phyloP scores from a whole-genome alignment of 352 stramenopile species.

The Pythium grandisporangium region DNA sequence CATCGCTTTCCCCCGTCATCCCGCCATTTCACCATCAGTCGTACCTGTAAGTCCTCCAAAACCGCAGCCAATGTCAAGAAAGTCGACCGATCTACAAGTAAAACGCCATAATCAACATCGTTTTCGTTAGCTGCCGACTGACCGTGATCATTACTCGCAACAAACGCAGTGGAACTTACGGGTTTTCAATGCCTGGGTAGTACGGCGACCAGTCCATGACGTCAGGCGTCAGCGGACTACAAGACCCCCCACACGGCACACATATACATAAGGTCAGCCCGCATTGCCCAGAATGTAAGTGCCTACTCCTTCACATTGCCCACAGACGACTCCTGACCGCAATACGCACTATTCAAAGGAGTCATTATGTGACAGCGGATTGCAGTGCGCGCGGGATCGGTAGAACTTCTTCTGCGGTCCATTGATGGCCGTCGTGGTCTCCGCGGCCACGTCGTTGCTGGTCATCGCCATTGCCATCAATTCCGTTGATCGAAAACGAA shows the following conservation, averaged over 20 bases:
- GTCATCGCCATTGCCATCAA: slow-evolving; percentile 13
- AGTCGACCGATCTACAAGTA: slow-evolving; percentile 66
- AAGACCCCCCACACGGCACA: neutral
- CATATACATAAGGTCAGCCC: neutral
- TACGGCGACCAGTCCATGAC: slow-evolving; percentile 92
- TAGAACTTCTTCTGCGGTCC: slow-evolving; percentile 96
- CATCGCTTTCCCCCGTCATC: no score
- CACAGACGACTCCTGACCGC: no score
- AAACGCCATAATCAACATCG: no score
- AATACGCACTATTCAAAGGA: slow-evolving; percentile 88
- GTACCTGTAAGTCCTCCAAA: slow-evolving; percentile 94
- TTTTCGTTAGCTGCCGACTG: no score
- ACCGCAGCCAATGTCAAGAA: slow-evolving; percentile 96
- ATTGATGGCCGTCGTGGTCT: slow-evolving; percentile 24
- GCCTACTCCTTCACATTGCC: no score
- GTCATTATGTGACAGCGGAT: slow-evolving; percentile 96
- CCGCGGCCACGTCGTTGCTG: slow-evolving; percentile 13
- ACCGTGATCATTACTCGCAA: slow-evolving; percentile 1
- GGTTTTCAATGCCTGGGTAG: slow-evolving; percentile 83
- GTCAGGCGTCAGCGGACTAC: slow-evolving; percentile 70
- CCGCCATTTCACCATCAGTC: neutral
- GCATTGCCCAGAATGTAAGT: slow-evolving; percentile 1
- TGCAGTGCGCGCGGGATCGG: slow-evolving; percentile 93
- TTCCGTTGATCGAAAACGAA: slow-evolving; percentile 2
- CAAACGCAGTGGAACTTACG: slow-evolving; percentile 23